These are phyloP conservation scores for Mycena indigotica DNA, from an alignment of 768 basidiomycete genomes.

Conservation along the genomic window DNA sequence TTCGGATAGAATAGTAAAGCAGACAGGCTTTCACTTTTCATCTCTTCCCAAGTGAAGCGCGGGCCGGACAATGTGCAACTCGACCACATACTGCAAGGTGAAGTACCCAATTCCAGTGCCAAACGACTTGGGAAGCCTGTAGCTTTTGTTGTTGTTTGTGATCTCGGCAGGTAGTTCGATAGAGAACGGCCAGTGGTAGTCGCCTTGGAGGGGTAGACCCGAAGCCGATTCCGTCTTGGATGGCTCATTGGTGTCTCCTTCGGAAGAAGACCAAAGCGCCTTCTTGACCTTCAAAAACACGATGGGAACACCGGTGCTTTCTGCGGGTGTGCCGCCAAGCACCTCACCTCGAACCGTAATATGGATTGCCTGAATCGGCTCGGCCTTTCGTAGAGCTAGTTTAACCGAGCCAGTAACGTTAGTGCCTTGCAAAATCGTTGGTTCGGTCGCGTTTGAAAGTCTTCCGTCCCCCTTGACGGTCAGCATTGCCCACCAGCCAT, in stretches of 20 bases:
- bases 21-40: background rate
- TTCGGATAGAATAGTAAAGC: background rate
- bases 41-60: background rate
- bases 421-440: background rate
- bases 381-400: background rate
- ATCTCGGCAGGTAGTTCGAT: background rate
- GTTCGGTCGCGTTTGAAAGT: background rate
- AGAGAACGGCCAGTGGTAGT: constrained; percentile 1
- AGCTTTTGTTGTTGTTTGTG: background rate
- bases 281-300: constrained; percentile 1
- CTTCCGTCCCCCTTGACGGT: background rate
- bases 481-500: background rate
- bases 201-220: background rate
- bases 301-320: background rate
- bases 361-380: background rate
- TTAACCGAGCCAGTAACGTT: background rate
- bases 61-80: background rate
- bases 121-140: background rate
- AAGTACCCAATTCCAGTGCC: background rate
- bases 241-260: background rate
- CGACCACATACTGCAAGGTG: background rate
- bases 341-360: background rate
- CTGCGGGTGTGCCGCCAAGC: background rate
- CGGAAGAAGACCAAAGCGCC: background rate
- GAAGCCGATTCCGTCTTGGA: background rate